These are phyloP conservation scores for Chaetomium strumarium DNA, from an alignment of 2,329 filamentous ascomycete species.

Conservation along the genomic window DNA sequence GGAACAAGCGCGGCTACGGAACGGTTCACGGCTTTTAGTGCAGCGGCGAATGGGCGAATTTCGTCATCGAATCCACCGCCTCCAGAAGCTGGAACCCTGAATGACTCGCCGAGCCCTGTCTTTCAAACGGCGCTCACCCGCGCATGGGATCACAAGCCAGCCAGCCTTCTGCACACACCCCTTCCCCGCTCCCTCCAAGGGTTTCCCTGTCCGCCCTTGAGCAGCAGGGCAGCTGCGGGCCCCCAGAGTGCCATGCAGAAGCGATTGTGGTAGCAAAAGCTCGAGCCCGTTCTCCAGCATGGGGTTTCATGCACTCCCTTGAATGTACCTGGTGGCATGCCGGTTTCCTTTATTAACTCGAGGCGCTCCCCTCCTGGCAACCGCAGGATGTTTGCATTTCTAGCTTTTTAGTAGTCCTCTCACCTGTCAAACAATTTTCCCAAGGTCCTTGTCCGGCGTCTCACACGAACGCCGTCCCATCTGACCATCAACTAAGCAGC, in stretches of 20 bases:
- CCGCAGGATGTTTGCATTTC: not conserved
- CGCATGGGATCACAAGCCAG: not conserved
- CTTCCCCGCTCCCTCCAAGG: slow-evolving; percentile 2
- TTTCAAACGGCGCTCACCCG: not conserved
- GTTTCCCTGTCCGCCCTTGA: not conserved
- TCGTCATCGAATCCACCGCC: slow-evolving; percentile 16
- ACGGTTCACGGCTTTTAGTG: not conserved
- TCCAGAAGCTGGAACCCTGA: not conserved
- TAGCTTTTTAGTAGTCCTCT: not conserved
- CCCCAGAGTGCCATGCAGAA: not conserved
- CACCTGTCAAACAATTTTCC: no score
- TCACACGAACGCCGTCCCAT: no score
- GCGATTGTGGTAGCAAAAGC: not conserved
- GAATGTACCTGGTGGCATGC: not conserved
- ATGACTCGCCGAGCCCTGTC: not conserved
- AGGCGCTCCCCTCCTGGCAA: not conserved
- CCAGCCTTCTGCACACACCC: slow-evolving; percentile 8
- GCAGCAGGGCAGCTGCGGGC: not conserved
- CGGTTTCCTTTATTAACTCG: slow-evolving; percentile 5
- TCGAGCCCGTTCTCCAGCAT: slow-evolving; percentile 12
- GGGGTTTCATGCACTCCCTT: slow-evolving; percentile 25
- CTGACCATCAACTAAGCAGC: no score
- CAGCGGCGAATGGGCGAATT: not conserved
- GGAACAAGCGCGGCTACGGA: not conserved
- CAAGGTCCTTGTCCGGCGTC: no score